phyloP scores from a whole-genome alignment of 305 asterid genomes.

The Fraxinus latifolia region DNA sequence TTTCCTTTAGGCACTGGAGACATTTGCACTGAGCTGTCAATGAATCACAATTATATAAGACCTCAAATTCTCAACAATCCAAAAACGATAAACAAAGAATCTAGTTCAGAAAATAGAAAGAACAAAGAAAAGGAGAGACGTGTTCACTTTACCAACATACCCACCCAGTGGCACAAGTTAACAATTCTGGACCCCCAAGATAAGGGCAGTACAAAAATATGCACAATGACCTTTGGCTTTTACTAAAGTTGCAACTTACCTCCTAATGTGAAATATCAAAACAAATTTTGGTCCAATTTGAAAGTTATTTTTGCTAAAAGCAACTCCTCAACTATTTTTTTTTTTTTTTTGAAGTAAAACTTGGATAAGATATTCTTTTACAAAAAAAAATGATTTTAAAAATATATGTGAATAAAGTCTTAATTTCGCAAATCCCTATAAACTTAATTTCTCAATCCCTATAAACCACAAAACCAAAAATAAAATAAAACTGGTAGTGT shows the following conservation, averaged over 20 bases:
- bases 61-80: conserved; percentile 16
- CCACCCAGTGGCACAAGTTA: background rate
- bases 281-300: background rate
- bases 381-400: background rate
- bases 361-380: background rate
- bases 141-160: background rate
- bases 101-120: background rate
- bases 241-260: background rate
- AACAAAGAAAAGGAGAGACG: background rate
- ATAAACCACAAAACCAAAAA: background rate
- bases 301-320: background rate
- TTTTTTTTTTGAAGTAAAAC: background rate
- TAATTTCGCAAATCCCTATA: background rate
- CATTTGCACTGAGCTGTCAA: conserved; percentile 66
- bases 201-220: background rate
- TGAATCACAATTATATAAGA: conserved; percentile 39
- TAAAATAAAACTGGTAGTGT: background rate
- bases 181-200: background rate
- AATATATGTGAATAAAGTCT: background rate
- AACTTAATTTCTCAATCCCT: background rate
- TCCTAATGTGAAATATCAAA: background rate
- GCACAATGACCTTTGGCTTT: background rate
- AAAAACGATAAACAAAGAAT: conserved; percentile 3
- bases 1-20: conserved; percentile 45
- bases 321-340: background rate